These are phyloP conservation scores for Malus orientalis DNA, from an alignment of 306 rosid genomes.

Conservation along the genomic window DNA sequence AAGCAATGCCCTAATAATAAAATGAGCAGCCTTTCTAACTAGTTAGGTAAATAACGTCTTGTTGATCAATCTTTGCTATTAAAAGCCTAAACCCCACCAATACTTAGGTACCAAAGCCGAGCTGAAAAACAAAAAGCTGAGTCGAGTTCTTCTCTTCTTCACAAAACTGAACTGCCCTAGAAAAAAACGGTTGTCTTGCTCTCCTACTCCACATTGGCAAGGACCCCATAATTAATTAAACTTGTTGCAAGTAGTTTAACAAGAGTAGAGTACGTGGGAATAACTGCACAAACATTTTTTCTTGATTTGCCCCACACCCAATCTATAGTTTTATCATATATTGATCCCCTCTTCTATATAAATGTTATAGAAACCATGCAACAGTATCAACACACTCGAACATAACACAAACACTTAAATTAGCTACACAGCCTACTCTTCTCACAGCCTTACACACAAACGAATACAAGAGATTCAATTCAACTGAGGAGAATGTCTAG, in stretches of 20 bases:
- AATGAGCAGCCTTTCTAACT: neutral
- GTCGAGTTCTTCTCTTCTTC: neutral
- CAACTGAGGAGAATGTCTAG: slow-evolving; percentile 21
- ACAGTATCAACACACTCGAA: neutral
- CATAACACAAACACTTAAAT: neutral
- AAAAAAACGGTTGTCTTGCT: neutral
- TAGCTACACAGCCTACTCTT: neutral
- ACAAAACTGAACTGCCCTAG: neutral
- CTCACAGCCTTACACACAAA: neutral
- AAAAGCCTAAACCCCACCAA: neutral
- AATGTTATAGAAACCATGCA: neutral
- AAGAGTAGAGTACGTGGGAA: neutral
- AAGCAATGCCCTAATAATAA: neutral
- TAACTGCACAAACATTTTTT: neutral
- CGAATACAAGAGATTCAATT: neutral
- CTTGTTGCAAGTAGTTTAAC: neutral
- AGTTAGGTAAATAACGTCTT: slow-evolving; percentile 4
- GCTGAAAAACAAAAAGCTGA: neutral
- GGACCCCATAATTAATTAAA: neutral
- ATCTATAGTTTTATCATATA: neutral
- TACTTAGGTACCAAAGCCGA: neutral
- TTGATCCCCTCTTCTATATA: slow-evolving; percentile 1
- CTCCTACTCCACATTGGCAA: neutral
- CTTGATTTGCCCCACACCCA: neutral
- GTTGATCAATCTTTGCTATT: neutral